Evolutionary conservation across 257 asterid species (phyloP).

Genomic region (Salvia rosmarinus): DNA sequence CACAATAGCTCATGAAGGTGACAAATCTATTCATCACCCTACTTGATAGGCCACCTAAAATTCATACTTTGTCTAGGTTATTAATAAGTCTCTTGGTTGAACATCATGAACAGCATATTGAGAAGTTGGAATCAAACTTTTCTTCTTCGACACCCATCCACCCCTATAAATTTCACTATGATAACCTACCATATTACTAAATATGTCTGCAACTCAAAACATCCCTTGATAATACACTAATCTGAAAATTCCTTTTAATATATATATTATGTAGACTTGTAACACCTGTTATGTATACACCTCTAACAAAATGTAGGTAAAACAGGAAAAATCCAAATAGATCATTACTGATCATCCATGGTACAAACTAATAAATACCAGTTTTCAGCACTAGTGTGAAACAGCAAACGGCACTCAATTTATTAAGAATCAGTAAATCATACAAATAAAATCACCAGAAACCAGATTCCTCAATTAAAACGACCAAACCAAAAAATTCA

Average conservation of each 20-base stretch:
- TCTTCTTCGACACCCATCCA: not conserved
- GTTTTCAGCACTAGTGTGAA: not conserved
- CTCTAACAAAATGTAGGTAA: not conserved
- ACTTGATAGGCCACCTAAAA: not conserved
- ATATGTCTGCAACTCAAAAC: constrained; percentile 2
- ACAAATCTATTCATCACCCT: not conserved
- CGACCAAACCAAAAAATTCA: not conserved
- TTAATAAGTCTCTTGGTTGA: not conserved
- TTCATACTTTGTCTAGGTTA: not conserved
- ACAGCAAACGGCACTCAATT: not conserved
- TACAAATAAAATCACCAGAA: not conserved
- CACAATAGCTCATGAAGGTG: not conserved
- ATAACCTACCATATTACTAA: not conserved
- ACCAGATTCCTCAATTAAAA: not conserved
- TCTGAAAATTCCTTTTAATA: constrained; percentile 7
- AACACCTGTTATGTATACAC: not conserved
- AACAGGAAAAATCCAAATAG: not conserved
- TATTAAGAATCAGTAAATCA: not conserved
- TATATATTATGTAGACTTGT: not conserved
- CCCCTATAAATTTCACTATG: not conserved
- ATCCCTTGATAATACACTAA: not conserved
- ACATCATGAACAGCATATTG: no score
- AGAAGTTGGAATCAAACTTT: not conserved
- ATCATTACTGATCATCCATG: not conserved
- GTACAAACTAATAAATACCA: not conserved